Base-by-base conservation (phyloP, 495 filamentous ascomycete genomes). In the Rostrohypoxylon terebratum region DNA sequence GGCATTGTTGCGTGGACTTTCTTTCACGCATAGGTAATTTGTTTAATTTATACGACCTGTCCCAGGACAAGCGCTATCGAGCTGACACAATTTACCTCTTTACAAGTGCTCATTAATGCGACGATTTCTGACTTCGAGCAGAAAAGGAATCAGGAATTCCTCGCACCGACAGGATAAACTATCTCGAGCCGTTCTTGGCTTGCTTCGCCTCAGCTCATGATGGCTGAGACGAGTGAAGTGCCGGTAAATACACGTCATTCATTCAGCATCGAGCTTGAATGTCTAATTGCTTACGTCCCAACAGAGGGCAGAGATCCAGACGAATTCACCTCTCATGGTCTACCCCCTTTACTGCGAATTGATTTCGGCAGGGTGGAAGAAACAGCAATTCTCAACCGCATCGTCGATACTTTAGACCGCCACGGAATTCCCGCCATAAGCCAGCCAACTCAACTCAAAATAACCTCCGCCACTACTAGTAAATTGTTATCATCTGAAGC, bases 191-290 rank as follows among this genome's bases (percentile, higher is more conserved):
- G 4, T 18, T 3, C n/a, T 18, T 9, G 20, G 8, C 47, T 21
- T 9, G 20, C 14, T 11, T 38, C 36, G 11, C 34, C 38, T 40
- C 20, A 20, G 10, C 4, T 55, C 38, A 48, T 61, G 6, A 78
- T 78, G 74, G 38, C 62, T n/a, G 10, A 4, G 14, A 38, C 31
- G 10, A 38, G 50, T 36, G 36, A 44, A 64, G 58, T 64, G 13
- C 59, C 65, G 8, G 55, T 42, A 31, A 42, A 45, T 45, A 70
- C 64, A 57, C 59, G 53, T 53, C 68, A 67, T 31, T 77, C 67
- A 10, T 75, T 69, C 10, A 77, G 80, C 4, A 61, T 81, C 20
- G 79, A 82, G 59, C 48, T 81, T 1, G 78, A 82, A 60, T 76
- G 77, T 9, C 57, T 74, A 1, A 42, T 80, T 0, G 78, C 75